Evolutionary conservation across 352 stramenopile genomes (phyloP).

Genomic region (Globisporangium viniferum): DNA sequence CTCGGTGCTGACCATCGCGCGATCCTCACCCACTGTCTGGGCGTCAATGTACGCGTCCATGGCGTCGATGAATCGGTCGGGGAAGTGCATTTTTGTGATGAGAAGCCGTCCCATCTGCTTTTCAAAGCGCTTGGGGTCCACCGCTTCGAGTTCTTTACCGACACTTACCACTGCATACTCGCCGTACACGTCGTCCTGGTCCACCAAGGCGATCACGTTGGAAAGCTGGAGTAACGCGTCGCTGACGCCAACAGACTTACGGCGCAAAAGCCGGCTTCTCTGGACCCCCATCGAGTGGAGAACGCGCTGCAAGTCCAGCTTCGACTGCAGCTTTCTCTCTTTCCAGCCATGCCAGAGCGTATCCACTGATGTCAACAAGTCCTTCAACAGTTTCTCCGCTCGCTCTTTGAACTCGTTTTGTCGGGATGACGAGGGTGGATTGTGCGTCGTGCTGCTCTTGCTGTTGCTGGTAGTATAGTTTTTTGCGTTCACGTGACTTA

Average conservation of each 20-base stretch:
- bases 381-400: conserved; percentile 3
- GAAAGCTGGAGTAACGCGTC: not conserved
- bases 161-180: not conserved
- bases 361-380: conserved; percentile 20
- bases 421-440: not conserved
- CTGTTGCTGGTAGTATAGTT: not conserved
- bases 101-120: conserved; percentile 25
- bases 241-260: not conserved
- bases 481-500: not conserved
- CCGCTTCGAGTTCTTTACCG: not conserved
- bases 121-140: conserved; percentile 5
- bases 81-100: conserved; percentile 39
- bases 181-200: not conserved
- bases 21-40: not conserved
- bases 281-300: conserved; percentile 14
- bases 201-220: not conserved
- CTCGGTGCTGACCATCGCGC: not conserved
- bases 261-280: conserved; percentile 14
- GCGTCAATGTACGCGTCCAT: conserved; percentile 19
- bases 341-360: conserved; percentile 52
- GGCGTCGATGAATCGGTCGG: conserved; percentile 20
- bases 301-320: conserved; percentile 19
- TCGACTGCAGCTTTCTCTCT: conserved; percentile 21
- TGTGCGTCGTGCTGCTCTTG: not conserved
- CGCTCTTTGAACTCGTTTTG: not conserved